Conservation (phyloP, 257 asterid genomes). For the Nicotiana obtusifolia region DNA sequence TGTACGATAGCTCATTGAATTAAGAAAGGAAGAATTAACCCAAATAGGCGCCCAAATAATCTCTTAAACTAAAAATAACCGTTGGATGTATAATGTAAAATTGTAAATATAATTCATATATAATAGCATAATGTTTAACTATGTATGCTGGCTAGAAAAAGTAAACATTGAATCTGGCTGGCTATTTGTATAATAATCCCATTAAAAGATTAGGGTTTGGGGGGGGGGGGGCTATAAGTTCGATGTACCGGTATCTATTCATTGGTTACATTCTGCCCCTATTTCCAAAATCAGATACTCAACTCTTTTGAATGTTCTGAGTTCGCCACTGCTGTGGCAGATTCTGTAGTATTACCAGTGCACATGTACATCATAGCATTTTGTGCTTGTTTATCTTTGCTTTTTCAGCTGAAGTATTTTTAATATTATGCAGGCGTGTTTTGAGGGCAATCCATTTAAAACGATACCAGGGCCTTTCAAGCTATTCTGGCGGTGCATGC, state of each 20-base stretch:
- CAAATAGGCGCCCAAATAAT: too few relatives aligned
- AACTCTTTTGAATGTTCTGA: neutral
- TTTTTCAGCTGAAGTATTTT: neutral
- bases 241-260: neutral
- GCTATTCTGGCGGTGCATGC: conserved; percentile 89
- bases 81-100: too few relatives aligned
- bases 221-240: neutral
- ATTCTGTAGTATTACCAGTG: neutral
- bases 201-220: neutral
- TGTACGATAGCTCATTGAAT: neutral
- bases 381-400: neutral
- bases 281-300: neutral
- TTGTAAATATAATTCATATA: too few relatives aligned
- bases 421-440: conserved; percentile 56
- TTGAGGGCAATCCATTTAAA: conserved; percentile 95
- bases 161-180: too few relatives aligned
- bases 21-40: neutral
- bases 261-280: neutral
- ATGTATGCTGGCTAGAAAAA: too few relatives aligned
- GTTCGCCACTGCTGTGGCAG: neutral
- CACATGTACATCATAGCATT: neutral
- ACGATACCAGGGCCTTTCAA: conserved; percentile 96
- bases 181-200: too few relatives aligned
- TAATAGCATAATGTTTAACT: too few relatives aligned
- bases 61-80: too few relatives aligned